Base-by-base conservation (phyloP, 768 basidiomycete genomes). In the Mycena crocata region DNA sequence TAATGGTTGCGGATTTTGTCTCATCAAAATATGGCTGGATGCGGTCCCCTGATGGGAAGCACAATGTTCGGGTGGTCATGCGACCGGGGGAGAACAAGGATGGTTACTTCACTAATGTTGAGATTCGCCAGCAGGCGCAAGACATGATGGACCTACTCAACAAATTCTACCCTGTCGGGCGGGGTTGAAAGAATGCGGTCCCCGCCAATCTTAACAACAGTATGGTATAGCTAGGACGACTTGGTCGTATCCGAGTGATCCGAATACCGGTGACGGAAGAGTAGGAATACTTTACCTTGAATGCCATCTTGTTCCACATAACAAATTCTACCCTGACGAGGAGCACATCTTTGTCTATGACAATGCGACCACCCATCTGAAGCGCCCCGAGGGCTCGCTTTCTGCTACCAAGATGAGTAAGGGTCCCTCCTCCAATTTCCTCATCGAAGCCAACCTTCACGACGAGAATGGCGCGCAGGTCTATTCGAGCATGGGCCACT, bases 1-100 rank as follows among this genome's bases (percentile, higher is more conserved):
- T 78, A 1, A 81, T 80, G 78, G 72, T 80, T 23, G 73, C 78
- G 0, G 74, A 81, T 65, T 81, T 78, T 70, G 76, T 81, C 1
- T 81, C 75, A 3, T 67, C 78, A 9, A 75, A 79, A 32, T 77
- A 73, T 64, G 75, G 76, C 12, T 79, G 74, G 73, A 46, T 79
- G 15, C 32, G 15, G 15, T 76, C 73, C 19, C 60, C 30, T 1
- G 68, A 78, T 72, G 71, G 73, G 2, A 71, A 62, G 7, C 51
- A 63, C 7, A 64, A 30, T 30, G 70, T 71, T 10, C 49, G 59
- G 4, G 65, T 77, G 12, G 31, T 75, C 2, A 77, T 79, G 58
- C 54, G 66, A 31, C 62, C 68, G n/a, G 76, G 74, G 14, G 73
- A 73, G 42, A 58, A 66, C 55, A 49, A 52, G 13, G 72, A 79